Percentiles rank a stretch among this genome's conserved stretches.
phyloP scores from a whole-genome alignment of 139 green algal species.

The Nannochloris sp. region DNA sequence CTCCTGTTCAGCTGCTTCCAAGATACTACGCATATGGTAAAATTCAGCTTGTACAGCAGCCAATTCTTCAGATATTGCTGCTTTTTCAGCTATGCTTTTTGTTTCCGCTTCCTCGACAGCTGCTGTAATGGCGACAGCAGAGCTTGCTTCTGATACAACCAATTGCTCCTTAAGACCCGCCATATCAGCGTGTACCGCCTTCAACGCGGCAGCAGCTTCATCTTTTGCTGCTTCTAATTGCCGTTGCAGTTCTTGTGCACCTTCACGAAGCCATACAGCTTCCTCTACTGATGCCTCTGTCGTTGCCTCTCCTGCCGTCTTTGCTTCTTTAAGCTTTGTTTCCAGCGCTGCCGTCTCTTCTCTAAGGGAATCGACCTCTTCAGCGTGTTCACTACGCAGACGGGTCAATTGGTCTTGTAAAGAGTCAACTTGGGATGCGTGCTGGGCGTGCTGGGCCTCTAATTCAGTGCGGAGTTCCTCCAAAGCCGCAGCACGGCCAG shows the following conservation, averaged over 20 bases:
- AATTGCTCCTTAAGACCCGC: not conserved
- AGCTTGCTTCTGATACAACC: not conserved
- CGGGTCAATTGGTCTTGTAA: not conserved
- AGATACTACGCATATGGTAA: no score
- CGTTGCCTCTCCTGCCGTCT: not conserved
- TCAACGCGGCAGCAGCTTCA: not conserved
- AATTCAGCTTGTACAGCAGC: no score
- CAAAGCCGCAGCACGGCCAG: not conserved
- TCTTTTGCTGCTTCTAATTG: not conserved
- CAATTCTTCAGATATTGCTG: not conserved
- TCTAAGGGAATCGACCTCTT: no score
- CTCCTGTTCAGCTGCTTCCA: no score
- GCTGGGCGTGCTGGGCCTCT: not conserved
- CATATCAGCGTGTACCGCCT: not conserved
- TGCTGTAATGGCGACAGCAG: not conserved
- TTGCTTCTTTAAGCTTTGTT: not conserved
- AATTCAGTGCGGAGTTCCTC: not conserved
- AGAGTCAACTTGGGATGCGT: no score
- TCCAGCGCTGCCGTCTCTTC: not conserved
- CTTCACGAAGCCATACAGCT: not conserved
- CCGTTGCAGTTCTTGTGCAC: not conserved
- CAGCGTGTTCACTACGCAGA: not conserved
- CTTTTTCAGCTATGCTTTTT: not conserved
- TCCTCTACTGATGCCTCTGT: not conserved
- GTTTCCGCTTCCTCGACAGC: not conserved